phyloP scores from a whole-genome alignment of 2,329 filamentous ascomycete genomes.

The Aspergillus puulaauensis region DNA sequence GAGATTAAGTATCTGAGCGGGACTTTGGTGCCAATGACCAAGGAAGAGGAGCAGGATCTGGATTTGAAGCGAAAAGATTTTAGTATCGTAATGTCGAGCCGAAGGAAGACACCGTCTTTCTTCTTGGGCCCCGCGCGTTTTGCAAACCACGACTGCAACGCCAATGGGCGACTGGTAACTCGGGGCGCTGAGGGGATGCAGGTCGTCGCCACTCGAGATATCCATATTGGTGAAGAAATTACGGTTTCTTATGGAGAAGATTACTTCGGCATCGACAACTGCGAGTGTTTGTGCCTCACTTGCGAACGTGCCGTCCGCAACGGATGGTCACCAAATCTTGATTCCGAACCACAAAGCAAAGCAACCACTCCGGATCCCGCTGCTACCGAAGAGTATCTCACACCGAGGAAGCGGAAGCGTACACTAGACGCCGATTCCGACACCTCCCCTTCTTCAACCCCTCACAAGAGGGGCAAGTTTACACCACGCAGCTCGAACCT shows the following conservation, averaged over 20 bases:
- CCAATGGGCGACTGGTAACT: slow-evolving; percentile 85
- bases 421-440: slow-evolving; percentile 30
- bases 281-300: slow-evolving; percentile 86
- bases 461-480: slow-evolving; percentile 35
- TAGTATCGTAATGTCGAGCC: slow-evolving; percentile 90
- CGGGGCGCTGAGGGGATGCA: slow-evolving; percentile 84
- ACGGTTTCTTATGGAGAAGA: slow-evolving; percentile 94
- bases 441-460: slow-evolving; percentile 24
- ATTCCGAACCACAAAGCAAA: slow-evolving; percentile 34
- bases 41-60: slow-evolving; percentile 82
- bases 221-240: slow-evolving; percentile 87
- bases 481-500: slow-evolving; percentile 35
- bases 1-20: slow-evolving; percentile 87
- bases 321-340: slow-evolving; percentile 68
- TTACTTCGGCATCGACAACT: slow-evolving; percentile 94
- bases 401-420: slow-evolving; percentile 30
- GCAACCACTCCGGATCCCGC: slow-evolving; percentile 33
- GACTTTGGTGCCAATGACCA: slow-evolving; percentile 87
- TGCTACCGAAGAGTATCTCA: slow-evolving; percentile 17
- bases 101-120: slow-evolving; percentile 84
- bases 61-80: slow-evolving; percentile 86
- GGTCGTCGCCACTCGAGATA: slow-evolving; percentile 79
- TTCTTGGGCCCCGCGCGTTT: slow-evolving; percentile 96
- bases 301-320: slow-evolving; percentile 76
- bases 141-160: slow-evolving; percentile 93